A percentile compares a stretch with the other conserved stretches of the same genome.
These are phyloP conservation scores for Polytrichum commune DNA, from an alignment of 225 moss, liverwort and hornwort genomes.

Conservation along the genomic window DNA sequence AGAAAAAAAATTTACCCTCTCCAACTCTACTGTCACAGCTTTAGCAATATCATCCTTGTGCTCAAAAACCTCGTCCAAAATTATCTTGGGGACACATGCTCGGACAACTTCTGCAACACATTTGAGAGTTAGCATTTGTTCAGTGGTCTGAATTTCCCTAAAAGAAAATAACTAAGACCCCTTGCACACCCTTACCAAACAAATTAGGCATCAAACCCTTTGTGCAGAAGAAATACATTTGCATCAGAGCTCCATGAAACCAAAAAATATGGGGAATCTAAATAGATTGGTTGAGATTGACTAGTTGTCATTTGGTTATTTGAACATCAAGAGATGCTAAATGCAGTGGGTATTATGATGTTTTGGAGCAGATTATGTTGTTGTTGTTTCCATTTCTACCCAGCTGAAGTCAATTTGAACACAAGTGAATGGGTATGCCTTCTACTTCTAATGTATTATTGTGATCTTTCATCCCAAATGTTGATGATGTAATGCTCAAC, in stretches of 20 bases:
- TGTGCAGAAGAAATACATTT: too few species aligned
- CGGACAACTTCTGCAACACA: slow-evolving; percentile 68
- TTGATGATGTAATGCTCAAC: too few species aligned
- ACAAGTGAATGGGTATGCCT: slow-evolving; percentile 65
- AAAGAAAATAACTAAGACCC: too few species aligned
- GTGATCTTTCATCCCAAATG: too few species aligned
- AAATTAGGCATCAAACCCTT: too few species aligned
- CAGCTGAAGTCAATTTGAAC: slow-evolving; percentile 56
- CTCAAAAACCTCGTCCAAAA: slow-evolving; percentile 89
- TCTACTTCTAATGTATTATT: too few species aligned
- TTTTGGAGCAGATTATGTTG: slow-evolving; percentile 36
- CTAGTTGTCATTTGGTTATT: not conserved
- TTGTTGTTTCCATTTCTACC: slow-evolving; percentile 52
- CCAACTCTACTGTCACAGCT: slow-evolving; percentile 84
- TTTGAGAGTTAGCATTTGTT: not conserved
- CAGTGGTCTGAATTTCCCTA: too few species aligned
- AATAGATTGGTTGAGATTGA: too few species aligned
- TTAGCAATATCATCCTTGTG: slow-evolving; percentile 89
- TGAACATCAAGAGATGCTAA: not conserved
- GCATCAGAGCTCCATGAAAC: too few species aligned
- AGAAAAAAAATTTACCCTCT: slow-evolving; percentile 59
- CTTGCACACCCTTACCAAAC: too few species aligned
- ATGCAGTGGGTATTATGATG: not conserved
- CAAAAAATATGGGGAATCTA: too few species aligned
- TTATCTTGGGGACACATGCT: slow-evolving; percentile 87